Base-by-base conservation (phyloP, 2,329 filamentous ascomycete genomes). In the Sclerotiophoma versabilis region DNA sequence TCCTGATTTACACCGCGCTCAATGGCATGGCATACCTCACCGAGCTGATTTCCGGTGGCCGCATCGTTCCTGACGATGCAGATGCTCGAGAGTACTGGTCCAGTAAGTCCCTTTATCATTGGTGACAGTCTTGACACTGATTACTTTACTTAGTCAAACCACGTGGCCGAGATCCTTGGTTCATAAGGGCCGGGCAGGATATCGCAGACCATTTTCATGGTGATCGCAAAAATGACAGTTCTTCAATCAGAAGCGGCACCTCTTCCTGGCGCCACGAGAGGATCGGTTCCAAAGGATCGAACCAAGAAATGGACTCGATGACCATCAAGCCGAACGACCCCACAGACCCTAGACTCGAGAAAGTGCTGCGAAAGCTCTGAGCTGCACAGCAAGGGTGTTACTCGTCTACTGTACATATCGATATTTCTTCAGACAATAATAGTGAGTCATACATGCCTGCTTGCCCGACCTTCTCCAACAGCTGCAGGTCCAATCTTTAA, bases 41-140 rank as follows among this genome's bases (percentile, higher is more conserved):
- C 55, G 86, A 89, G 71, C 80, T 86, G 63, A 73, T 79, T 9
- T 87, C 85, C 0, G 79, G 86, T 5, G 91, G 91, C 33, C 83
- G 87, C 38, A 84, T 96, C 59, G 83, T 88, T 9, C 91, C 92
- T 0, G 83, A 84, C 4, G 91, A 93, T 72, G 88, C 91, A 73
- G 83, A 90, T 29, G 78, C 88, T 61, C 89, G 90, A 70, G 91
- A 95, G 52, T 85, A 84, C 23, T 96, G 92, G 92, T 90, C 89
- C 1, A 92, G 87, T 81, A 86, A 84, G 72, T 23, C 17, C 22
- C 50, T 26, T 22, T 32, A 25, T 29, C 29, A 39, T 36, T 39
- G 5, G 37, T 37, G 27, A 25, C 17, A 34, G 23, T 27, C 12
- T 44, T 38, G 33, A 50, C 17, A 50, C 63, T 68, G 57, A 71